Evolutionary conservation across 192 early-diverging fungal species (phyloP).

Genomic region (Paraglomus brasilianum): DNA sequence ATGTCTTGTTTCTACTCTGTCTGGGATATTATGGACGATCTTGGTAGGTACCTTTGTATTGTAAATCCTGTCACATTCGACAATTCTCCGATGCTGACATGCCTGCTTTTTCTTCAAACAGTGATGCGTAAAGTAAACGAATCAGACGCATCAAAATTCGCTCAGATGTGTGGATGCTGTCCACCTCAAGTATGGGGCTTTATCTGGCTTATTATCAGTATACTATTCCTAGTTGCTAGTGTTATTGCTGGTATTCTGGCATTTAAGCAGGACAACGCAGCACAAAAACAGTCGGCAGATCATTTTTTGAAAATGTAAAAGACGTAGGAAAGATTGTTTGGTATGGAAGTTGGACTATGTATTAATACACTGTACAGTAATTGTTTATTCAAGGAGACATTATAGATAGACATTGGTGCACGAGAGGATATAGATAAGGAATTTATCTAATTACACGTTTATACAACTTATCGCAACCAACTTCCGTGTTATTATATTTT

Average conservation of each 20-base stretch:
- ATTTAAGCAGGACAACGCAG: constrained; percentile 59
- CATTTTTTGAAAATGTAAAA: too few relatives aligned
- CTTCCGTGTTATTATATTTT: too few relatives aligned
- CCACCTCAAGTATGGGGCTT: constrained; percentile 85
- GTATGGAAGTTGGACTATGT: too few relatives aligned
- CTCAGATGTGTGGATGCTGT: constrained; percentile 68
- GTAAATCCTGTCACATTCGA: background rate
- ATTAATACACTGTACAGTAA: too few relatives aligned
- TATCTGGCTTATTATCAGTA: constrained; percentile 85
- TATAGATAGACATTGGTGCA: too few relatives aligned
- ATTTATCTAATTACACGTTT: too few relatives aligned
- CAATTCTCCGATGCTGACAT: background rate
- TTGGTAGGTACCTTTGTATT: constrained; percentile 17
- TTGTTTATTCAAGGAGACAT: too few relatives aligned
- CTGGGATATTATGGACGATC: constrained; percentile 96
- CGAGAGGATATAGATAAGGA: too few relatives aligned
- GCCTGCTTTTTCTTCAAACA: constrained; percentile 31
- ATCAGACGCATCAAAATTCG: constrained; percentile 90
- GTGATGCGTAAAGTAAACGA: constrained; percentile 89
- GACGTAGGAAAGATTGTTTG: too few relatives aligned
- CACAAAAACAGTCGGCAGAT: background rate
- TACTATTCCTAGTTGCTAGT: constrained; percentile 76
- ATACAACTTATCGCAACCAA: too few relatives aligned
- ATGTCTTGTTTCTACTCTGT: constrained; percentile 93
- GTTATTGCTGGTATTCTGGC: constrained; percentile 78